Evolutionary conservation across 202 grass and related monocot genomes (phyloP).

Genomic region (Eragrostis tef): DNA sequence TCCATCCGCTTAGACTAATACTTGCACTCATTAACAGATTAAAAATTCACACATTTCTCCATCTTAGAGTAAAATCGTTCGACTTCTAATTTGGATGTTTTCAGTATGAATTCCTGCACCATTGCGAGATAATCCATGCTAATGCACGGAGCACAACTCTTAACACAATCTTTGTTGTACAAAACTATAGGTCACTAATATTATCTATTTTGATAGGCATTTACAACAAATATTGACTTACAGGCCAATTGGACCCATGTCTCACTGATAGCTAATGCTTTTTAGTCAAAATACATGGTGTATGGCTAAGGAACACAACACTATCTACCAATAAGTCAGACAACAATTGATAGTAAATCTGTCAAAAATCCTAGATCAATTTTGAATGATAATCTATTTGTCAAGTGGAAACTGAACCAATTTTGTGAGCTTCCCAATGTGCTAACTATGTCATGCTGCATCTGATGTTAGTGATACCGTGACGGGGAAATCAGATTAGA

Average conservation of each 20-base stretch:
- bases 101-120: not conserved
- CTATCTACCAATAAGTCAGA: slow-evolving; percentile 27
- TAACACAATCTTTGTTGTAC: not conserved
- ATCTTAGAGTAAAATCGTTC: not conserved
- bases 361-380: slow-evolving; percentile 6
- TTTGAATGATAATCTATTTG: slow-evolving; percentile 23
- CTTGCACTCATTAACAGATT: too few species aligned
- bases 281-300: slow-evolving; percentile 1
- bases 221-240: slow-evolving; percentile 4
- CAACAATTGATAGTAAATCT: slow-evolving; percentile 1
- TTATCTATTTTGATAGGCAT: not conserved
- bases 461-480: not conserved
- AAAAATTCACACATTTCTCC: not conserved
- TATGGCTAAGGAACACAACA: slow-evolving; percentile 10
- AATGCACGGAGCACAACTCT: not conserved
- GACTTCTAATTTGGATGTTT: not conserved
- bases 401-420: slow-evolving; percentile 9
- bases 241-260: not conserved
- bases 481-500: not conserved
- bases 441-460: not conserved
- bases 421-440: slow-evolving; percentile 1
- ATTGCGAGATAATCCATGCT: not conserved
- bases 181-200: not conserved
- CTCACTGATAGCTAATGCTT: not conserved
- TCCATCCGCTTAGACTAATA: too few species aligned